Evolutionary conservation across 352 stramenopile genomes (phyloP), one percentile per base, ranked within the genome.

Genomic region (Thalassiosira mediterranea): DNA sequence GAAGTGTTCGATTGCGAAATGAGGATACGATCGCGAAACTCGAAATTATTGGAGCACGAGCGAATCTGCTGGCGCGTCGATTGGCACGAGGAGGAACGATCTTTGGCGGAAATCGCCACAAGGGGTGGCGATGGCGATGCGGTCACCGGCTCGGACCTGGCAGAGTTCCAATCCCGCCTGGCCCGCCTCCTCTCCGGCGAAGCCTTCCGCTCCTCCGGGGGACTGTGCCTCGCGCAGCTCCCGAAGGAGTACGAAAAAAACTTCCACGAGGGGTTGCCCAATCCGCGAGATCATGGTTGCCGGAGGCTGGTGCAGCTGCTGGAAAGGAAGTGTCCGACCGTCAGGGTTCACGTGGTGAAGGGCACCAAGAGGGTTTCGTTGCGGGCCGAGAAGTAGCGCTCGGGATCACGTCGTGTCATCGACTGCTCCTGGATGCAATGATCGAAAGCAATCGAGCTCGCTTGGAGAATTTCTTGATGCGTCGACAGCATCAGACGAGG

Each of bases 211-310:
- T 0, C 53, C n/a, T 26, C 13, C 11, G n/a, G n/a, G n/a, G 48
- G 48, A 40, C 15, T 79, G 3, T 47, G 46, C 11, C 4, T 62
- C 15, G 25, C 53, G 4, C 70, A 74, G 40, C 40, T 79, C 2
- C 70, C 61, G 13, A 73, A 79, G 37, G 70, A 79, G 62, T 79
- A 74, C 47, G 8, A 68, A 58, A 79, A 79, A 40, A 79, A 56
- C 21, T 72, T 38, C 32, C 51, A 73, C 44, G 13, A 11, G 0
- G 15, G n/a, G 2, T 31, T 74, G 26, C 28, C 52, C 3, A 67
- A 74, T 38, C 53, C 65, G 2, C 59, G 42, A 49, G 29, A 73
- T 1, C 65, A 42, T 65, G 42, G 51, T 28, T 66, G 38, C 26
- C 64, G 64, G 15, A 73, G 65, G 40, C 40, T 61, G 21, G 59